Base-by-base conservation (phyloP, 495 filamentous ascomycete species). In the Neurospora terricola region DNA sequence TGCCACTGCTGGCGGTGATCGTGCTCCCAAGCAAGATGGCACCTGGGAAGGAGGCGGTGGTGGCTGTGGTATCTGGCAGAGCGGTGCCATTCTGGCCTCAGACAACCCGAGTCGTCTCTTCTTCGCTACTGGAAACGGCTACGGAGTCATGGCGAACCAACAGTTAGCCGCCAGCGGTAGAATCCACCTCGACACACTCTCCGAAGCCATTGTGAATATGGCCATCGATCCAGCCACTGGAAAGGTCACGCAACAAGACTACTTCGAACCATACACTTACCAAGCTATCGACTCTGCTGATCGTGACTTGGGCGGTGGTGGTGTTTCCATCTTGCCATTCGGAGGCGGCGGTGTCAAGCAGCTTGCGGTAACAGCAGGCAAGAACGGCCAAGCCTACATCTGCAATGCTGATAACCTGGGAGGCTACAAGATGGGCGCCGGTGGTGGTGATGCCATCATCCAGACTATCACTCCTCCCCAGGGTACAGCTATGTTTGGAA, bases 331-430 rank as follows among this genome's bases (percentile, higher is more conserved):
- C 38, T 76, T 83, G 0, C 80, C 73, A 68, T 84, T 84, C 75
- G 71, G 69, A 9, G 80, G 80, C 30, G 73, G 72, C 23, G 75
- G 77, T 38, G 77, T 81, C 62, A 70, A 73, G 27, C 73, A 76
- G 40, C 70, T 84, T 37, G 81, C 75, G 12, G 76, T 81, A 11
- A 77, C 78, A 30, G 75, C 75, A 8, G 81, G 83, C 1, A 83
- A 82, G 73, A 81, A 79, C 59, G 80, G 83, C 40, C 77, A 82
- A 68, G 76, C 76, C 48, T 84, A 81, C 70, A 75, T 82, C 34
- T 70, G 81, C n/a, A 80, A 83, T 71, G 77, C 75, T 5, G 80
- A 84, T 70, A 83, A 84, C 30, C 73, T 84, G 2, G 82, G 82
- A 36, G 81, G 79, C 77, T 81, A 66, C 77, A 77, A 48, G 72